A percentile compares a stretch with the other conserved stretches of the same genome.
Conservation (phyloP, 2,329 filamentous ascomycete genomes). For the Byssochlamys sp. region DNA sequence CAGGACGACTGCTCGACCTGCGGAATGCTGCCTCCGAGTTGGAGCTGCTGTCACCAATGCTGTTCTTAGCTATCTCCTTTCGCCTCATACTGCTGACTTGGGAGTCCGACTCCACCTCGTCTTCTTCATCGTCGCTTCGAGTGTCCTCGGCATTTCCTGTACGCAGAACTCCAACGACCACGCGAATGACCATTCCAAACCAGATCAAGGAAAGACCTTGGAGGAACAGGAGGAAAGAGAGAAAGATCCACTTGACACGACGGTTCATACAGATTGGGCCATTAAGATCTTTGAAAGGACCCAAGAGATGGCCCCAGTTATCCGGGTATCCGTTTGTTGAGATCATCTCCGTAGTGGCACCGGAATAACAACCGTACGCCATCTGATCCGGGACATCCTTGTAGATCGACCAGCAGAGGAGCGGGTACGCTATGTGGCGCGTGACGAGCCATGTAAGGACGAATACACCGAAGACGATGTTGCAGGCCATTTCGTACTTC, state of each 20-base stretch:
- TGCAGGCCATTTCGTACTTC: slow-evolving; percentile 65
- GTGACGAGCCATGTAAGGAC: slow-evolving; percentile 74
- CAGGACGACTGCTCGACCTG: slow-evolving; percentile 22
- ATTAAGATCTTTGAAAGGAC: slow-evolving; percentile 61
- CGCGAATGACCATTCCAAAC: slow-evolving; percentile 79
- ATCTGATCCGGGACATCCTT: slow-evolving; percentile 54
- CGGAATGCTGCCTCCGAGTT: slow-evolving; percentile 23
- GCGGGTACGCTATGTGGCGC: slow-evolving; percentile 70
- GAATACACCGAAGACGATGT: slow-evolving; percentile 74
- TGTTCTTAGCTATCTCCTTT: slow-evolving; percentile 15
- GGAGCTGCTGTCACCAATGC: slow-evolving; percentile 15
- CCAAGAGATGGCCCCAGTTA: slow-evolving; percentile 54
- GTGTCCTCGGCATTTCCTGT: slow-evolving; percentile 71
- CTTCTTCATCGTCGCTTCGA: slow-evolving; percentile 76
- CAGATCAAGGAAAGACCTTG: slow-evolving; percentile 74
- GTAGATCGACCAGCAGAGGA: slow-evolving; percentile 75
- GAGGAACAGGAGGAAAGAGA: slow-evolving; percentile 64
- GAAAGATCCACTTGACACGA: slow-evolving; percentile 65
- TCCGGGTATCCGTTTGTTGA: slow-evolving; percentile 27
- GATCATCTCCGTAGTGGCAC: slow-evolving; percentile 29
- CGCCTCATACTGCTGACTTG: slow-evolving; percentile 9
- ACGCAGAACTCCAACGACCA: slow-evolving; percentile 68
- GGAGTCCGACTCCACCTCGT: slow-evolving; percentile 45
- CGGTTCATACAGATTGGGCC: slow-evolving; percentile 73
- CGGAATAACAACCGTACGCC: slow-evolving; percentile 61